Conservation (phyloP, 1,284 basidiomycete species). For the Melampsora larici-populina region DNA sequence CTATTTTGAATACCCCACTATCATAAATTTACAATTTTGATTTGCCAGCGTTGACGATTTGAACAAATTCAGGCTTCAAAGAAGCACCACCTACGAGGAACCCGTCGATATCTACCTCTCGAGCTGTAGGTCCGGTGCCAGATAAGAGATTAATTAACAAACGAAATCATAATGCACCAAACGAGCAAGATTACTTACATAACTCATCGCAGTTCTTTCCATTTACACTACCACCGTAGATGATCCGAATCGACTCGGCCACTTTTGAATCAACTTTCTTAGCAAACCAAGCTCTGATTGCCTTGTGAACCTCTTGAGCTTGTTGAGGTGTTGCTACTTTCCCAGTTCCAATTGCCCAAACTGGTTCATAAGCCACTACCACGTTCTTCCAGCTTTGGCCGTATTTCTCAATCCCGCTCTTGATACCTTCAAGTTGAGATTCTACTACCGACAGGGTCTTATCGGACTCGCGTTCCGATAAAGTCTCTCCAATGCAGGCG, state of each 20-base stretch:
- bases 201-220: conserved; percentile 83
- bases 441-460: conserved; percentile 77
- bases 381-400: conserved; percentile 72
- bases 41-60: conserved; percentile 44
- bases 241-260: conserved; percentile 76
- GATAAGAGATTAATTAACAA: not conserved
- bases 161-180: conserved; percentile 10
- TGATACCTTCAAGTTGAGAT: conserved; percentile 75
- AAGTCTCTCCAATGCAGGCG: conserved; percentile 92
- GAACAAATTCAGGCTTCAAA: conserved; percentile 76
- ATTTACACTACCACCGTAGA: conserved; percentile 93
- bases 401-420: conserved; percentile 62
- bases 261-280: conserved; percentile 66
- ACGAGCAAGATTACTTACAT: conserved; percentile 59
- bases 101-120: conserved; percentile 85
- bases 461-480: conserved; percentile 77
- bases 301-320: conserved; percentile 87
- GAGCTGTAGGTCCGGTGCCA: conserved; percentile 57
- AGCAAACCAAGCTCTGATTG: conserved; percentile 74
- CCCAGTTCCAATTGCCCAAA: conserved; percentile 98
- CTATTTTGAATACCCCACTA: not conserved
- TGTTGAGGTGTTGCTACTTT: conserved; percentile 80
- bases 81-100: conserved; percentile 98
- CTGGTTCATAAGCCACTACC: conserved; percentile 65
- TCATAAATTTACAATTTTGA: conserved; percentile 25